These are phyloP conservation scores for Lagenidium giganteum DNA, from an alignment of 352 stramenopile species.

Conservation along the genomic window DNA sequence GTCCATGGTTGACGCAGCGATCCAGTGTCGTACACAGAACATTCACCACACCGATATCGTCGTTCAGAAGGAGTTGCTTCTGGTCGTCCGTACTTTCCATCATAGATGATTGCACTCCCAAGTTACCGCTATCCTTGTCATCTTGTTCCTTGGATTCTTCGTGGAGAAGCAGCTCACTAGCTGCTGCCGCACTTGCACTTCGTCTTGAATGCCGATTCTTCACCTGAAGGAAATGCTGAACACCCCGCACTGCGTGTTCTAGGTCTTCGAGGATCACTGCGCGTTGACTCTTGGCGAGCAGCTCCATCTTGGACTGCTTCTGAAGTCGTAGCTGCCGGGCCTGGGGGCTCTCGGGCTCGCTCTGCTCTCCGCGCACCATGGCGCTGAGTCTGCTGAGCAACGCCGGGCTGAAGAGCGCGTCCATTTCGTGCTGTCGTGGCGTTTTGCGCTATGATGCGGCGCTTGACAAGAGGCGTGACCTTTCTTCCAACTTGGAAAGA, in stretches of 20 bases:
- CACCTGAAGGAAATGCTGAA: conserved; percentile 44
- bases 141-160: conserved; percentile 2
- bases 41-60: conserved; percentile 64
- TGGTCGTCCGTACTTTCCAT: conserved; percentile 77
- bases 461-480: background rate
- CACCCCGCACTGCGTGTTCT: conserved; percentile 50
- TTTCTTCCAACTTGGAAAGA: conserved; percentile 13
- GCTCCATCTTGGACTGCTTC: conserved; percentile 45
- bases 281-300: conserved; percentile 74
- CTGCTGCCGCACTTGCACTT: conserved; percentile 6
- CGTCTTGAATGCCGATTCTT: conserved; percentile 18
- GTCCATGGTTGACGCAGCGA: conserved; percentile 58
- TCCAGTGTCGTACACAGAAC: conserved; percentile 70
- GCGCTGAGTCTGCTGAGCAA: conserved; percentile 36
- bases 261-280: conserved; percentile 78
- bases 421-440: conserved; percentile 24
- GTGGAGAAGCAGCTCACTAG: background rate
- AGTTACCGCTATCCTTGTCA: background rate
- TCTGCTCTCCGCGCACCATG: conserved; percentile 20
- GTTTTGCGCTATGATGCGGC: background rate
- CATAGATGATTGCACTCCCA: conserved; percentile 24
- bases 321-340: conserved; percentile 37
- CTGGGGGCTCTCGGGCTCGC: conserved; percentile 47
- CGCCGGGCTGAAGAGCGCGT: conserved; percentile 34
- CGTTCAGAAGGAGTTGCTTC: conserved; percentile 61